A percentile compares a stretch with the other conserved stretches of the same genome.
Evolutionary conservation across 139 green algal species (phyloP).

Genomic region (Chlamydomonas sphaeroides): DNA sequence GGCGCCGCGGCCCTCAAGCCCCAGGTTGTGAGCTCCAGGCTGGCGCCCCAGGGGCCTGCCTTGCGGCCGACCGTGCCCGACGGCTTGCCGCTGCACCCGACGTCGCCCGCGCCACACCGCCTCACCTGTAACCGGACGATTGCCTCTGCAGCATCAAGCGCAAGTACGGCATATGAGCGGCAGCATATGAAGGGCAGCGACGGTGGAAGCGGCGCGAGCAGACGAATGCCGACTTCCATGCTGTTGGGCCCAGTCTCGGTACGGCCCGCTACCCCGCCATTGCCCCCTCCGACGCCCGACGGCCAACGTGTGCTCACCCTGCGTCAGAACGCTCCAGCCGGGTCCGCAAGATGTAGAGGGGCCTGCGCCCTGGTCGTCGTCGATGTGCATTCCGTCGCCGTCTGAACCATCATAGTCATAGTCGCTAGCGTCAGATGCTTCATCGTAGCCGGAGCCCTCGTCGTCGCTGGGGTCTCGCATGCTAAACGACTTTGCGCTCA

Average conservation of each 20-base stretch:
- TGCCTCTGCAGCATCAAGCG: constrained; percentile 15
- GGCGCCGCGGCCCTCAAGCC: background rate
- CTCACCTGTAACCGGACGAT: constrained; percentile 52
- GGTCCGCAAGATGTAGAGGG: constrained; percentile 16
- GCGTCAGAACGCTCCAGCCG: constrained; percentile 26
- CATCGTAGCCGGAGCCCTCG: constrained; percentile 22
- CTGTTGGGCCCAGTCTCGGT: background rate
- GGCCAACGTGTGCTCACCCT: background rate
- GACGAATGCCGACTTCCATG: background rate
- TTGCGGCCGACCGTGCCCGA: too few relatives aligned
- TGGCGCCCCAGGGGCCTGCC: background rate
- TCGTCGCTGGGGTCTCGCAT: constrained; percentile 16
- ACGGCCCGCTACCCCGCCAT: background rate
- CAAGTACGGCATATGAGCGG: background rate
- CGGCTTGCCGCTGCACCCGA: background rate
- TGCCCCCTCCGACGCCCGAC: background rate
- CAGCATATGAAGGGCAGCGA: too few relatives aligned
- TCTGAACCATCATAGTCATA: constrained; percentile 8
- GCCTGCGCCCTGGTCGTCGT: constrained; percentile 1
- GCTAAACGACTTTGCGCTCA: background rate
- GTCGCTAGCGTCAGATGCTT: constrained; percentile 7
- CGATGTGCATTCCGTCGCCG: constrained; percentile 15
- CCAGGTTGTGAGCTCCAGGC: background rate
- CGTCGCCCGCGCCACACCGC: background rate
- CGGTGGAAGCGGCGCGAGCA: background rate